phyloP scores from a whole-genome alignment of 1,284 basidiomycete species.

The Xanthoconium separans region DNA sequence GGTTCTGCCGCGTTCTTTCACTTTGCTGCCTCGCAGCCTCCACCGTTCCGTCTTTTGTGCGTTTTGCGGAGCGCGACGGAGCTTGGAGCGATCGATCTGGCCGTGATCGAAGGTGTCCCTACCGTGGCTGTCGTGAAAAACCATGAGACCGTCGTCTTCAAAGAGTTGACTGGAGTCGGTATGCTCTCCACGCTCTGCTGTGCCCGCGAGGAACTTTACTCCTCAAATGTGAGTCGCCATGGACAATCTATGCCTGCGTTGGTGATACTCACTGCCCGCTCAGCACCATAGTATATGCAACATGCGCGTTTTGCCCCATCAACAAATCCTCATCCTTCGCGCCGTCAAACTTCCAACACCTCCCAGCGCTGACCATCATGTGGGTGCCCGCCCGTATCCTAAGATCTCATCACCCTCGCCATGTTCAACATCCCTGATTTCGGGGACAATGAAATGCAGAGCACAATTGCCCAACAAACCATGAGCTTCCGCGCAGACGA shows the following conservation, averaged over 20 bases:
- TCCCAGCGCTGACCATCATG: slow-evolving; percentile 16
- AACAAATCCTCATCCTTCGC: slow-evolving; percentile 58
- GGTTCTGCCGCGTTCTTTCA: slow-evolving; percentile 40
- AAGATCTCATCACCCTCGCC: slow-evolving; percentile 27
- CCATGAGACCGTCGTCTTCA: slow-evolving; percentile 45
- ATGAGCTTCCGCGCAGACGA: slow-evolving; percentile 29
- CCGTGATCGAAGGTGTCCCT: slow-evolving; percentile 44
- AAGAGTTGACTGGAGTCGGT: slow-evolving; percentile 39
- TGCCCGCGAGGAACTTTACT: slow-evolving; percentile 26
- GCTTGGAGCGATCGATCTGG: slow-evolving; percentile 45
- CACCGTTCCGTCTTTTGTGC: slow-evolving; percentile 44
- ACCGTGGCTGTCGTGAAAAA: slow-evolving; percentile 46
- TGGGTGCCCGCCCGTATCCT: slow-evolving; percentile 35
- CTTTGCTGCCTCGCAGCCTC: slow-evolving; percentile 34
- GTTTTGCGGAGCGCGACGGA: slow-evolving; percentile 38
- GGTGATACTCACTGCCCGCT: slow-evolving; percentile 9
- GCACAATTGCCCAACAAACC: slow-evolving; percentile 19
- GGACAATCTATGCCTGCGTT: neutral
- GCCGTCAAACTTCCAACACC: slow-evolving; percentile 32
- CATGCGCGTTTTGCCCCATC: slow-evolving; percentile 53
- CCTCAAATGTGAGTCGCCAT: slow-evolving; percentile 14
- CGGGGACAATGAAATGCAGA: slow-evolving; percentile 24
- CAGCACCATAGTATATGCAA: slow-evolving; percentile 49
- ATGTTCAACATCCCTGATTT: slow-evolving; percentile 34
- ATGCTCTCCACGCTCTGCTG: slow-evolving; percentile 27